Evolutionary conservation across 2,329 filamentous ascomycete genomes (phyloP).

Genomic region (Triangularia verruculosa): DNA sequence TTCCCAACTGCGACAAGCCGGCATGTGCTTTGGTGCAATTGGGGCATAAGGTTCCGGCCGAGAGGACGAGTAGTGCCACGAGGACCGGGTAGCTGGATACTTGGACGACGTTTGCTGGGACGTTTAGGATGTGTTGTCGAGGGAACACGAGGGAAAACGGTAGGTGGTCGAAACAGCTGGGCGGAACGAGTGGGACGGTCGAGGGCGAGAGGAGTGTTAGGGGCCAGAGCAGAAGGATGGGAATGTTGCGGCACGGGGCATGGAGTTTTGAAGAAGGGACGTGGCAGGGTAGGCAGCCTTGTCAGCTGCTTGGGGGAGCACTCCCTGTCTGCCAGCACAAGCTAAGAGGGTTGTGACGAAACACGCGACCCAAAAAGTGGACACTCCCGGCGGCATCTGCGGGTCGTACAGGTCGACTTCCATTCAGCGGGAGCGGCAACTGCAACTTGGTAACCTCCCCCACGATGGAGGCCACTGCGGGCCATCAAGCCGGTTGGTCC

Average conservation of each 20-base stretch:
- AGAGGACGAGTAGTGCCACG: not conserved
- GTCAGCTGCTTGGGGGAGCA: not conserved
- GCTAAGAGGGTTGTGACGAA: conserved; percentile 17
- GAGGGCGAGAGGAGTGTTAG: not conserved
- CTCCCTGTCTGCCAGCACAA: not conserved
- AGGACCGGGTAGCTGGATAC: not conserved
- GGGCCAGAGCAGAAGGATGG: conserved; percentile 1
- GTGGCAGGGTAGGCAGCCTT: conserved; percentile 9
- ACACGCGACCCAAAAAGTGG: conserved; percentile 18
- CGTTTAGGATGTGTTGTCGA: not conserved
- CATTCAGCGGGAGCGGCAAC: conserved; percentile 5
- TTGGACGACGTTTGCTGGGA: not conserved
- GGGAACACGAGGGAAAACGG: not conserved
- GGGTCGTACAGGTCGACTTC: conserved; percentile 11
- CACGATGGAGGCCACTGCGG: conserved; percentile 1
- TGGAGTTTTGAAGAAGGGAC: conserved; percentile 16
- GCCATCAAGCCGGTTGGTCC: not conserved
- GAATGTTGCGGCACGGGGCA: conserved; percentile 11
- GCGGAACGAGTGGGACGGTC: not conserved
- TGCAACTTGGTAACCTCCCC: not conserved
- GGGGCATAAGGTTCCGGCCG: not conserved
- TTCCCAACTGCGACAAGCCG: not conserved
- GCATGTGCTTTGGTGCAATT: not conserved
- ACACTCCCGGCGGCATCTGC: conserved; percentile 9
- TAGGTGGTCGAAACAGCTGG: not conserved